Conservation (phyloP, 306 rosid genomes). For the barrel medic (Medicago truncatula) region DNA sequence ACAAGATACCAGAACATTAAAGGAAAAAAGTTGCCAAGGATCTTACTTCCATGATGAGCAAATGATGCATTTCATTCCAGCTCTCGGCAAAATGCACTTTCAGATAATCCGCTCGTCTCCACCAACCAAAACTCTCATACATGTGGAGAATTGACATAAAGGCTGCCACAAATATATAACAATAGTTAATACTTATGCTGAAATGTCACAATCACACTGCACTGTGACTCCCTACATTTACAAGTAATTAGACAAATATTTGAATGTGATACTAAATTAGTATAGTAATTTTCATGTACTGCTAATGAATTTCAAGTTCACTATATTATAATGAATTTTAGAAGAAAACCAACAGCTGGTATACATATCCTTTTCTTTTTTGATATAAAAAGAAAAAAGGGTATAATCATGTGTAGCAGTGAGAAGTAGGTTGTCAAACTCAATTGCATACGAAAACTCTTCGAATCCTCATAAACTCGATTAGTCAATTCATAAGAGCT, state of each 20-base stretch:
- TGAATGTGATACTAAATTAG: slow-evolving; percentile 13
- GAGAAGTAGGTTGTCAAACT: not conserved
- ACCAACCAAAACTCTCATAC: slow-evolving; percentile 99
- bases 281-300: slow-evolving; percentile 21
- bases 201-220: slow-evolving; percentile 27
- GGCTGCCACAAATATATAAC: slow-evolving; percentile 56
- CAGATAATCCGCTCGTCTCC: slow-evolving; percentile 95
- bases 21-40: not conserved
- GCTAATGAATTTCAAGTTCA: slow-evolving; percentile 13
- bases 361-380: not conserved
- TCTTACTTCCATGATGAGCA: slow-evolving; percentile 96
- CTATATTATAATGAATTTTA: slow-evolving; percentile 1
- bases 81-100: slow-evolving; percentile 99
- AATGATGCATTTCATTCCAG: slow-evolving; percentile 99
- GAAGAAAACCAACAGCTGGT: slow-evolving; percentile 32
- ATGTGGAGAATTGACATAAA: slow-evolving; percentile 93
- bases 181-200: slow-evolving; percentile 28
- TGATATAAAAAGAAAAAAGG: not conserved
- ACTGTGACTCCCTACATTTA: slow-evolving; percentile 34
- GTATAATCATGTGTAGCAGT: not conserved
- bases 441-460: not conserved
- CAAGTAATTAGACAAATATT: slow-evolving; percentile 32
- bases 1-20: slow-evolving; percentile 16
- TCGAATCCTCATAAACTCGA: not conserved
- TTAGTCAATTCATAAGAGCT: not conserved